These are phyloP conservation scores for Talaromyces amestolkiae DNA, from an alignment of 2,329 filamentous ascomycete genomes.

Conservation along the genomic window DNA sequence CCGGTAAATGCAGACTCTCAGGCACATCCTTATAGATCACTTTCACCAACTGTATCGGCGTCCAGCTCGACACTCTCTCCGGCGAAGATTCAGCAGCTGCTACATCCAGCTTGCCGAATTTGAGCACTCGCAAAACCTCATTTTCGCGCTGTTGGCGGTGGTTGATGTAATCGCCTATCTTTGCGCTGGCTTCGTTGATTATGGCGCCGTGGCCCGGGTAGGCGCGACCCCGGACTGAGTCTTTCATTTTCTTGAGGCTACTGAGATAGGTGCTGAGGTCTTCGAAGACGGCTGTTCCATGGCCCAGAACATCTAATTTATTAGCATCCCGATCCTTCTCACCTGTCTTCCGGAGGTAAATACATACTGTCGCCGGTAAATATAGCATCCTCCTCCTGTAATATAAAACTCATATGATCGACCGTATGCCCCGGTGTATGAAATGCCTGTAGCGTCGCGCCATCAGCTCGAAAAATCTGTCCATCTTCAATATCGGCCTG, in stretches of 20 bases:
- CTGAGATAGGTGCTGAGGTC: slow-evolving; percentile 67
- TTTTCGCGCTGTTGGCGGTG: slow-evolving; percentile 78
- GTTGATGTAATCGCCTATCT: slow-evolving; percentile 76
- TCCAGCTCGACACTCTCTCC: slow-evolving; percentile 52
- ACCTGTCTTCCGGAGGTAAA: too few relatives aligned
- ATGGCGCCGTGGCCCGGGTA: slow-evolving; percentile 88
- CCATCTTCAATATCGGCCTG: slow-evolving; percentile 58
- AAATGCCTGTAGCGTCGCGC: slow-evolving; percentile 62
- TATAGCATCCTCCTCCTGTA: slow-evolving; percentile 75
- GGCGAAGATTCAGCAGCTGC: slow-evolving; percentile 33
- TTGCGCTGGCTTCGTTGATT: slow-evolving; percentile 67
- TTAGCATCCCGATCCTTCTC: neutral
- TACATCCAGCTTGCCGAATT: slow-evolving; percentile 37
- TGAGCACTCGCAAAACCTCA: slow-evolving; percentile 68
- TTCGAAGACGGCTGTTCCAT: slow-evolving; percentile 83
- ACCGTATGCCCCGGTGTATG: slow-evolving; percentile 72
- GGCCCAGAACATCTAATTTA: slow-evolving; percentile 66
- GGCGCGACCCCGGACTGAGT: slow-evolving; percentile 59
- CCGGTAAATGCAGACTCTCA: slow-evolving; percentile 70
- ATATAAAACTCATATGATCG: slow-evolving; percentile 76
- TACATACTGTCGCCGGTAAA: slow-evolving; percentile 75
- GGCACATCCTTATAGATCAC: slow-evolving; percentile 80
- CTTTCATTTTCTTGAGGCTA: slow-evolving; percentile 68
- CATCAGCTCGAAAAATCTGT: slow-evolving; percentile 53
- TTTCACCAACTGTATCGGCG: slow-evolving; percentile 78